These are phyloP conservation scores for Flaveria brownii DNA, from an alignment of 129 eudicot species.

Conservation along the genomic window DNA sequence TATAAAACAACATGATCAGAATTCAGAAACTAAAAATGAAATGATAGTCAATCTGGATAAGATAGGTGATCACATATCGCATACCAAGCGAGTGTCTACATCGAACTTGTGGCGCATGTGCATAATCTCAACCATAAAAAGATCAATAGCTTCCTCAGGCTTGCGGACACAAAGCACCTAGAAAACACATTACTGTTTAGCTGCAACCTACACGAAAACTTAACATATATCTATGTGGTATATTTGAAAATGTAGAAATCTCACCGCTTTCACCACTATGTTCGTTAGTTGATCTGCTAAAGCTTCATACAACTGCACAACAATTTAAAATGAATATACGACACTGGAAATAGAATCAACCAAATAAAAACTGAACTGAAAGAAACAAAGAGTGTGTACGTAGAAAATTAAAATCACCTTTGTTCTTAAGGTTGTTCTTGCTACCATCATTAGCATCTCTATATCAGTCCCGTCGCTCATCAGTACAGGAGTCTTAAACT, in stretches of 20 bases:
- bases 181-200: neutral
- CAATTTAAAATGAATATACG: neutral
- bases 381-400: neutral
- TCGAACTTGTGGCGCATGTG: slow-evolving; percentile 99
- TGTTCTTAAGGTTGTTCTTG: slow-evolving; percentile 89
- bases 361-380: neutral
- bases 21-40: neutral
- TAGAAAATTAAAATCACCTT: slow-evolving; percentile 47
- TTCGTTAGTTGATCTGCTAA: slow-evolving; percentile 94
- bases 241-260: slow-evolving; percentile 28
- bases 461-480: slow-evolving; percentile 86
- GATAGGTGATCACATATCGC: slow-evolving; percentile 17
- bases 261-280: slow-evolving; percentile 76
- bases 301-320: slow-evolving; percentile 78
- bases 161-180: slow-evolving; percentile 93
- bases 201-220: neutral
- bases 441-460: slow-evolving; percentile 94
- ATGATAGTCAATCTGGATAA: neutral
- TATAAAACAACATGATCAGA: slow-evolving; percentile 29
- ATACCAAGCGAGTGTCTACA: slow-evolving; percentile 93
- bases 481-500: slow-evolving; percentile 85
- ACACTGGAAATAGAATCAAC: neutral
- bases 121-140: slow-evolving; percentile 99
- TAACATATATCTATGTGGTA: slow-evolving; percentile 2
- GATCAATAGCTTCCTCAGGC: slow-evolving; percentile 89